Percentiles rank a stretch among this genome's conserved stretches.
Conservation (phyloP, 768 basidiomycete genomes). For the Tulasnella sp. region DNA sequence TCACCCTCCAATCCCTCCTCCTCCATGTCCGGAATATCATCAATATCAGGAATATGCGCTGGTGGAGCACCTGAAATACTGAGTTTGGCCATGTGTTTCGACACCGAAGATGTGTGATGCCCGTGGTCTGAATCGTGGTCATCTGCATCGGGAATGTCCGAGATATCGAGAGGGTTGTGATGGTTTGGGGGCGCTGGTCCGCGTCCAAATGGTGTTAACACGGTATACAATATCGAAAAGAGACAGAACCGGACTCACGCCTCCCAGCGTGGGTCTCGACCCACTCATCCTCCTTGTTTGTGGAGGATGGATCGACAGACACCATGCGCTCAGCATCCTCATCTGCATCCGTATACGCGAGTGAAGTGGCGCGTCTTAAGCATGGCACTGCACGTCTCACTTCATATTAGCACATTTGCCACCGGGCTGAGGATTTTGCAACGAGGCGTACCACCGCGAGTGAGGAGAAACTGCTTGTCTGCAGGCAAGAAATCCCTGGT, state of each 20-base stretch:
- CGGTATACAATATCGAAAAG: neutral
- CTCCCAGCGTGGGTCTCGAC: constrained; percentile 96
- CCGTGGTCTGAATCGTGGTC: constrained; percentile 42
- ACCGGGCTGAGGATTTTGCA: neutral
- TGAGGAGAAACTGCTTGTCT: constrained; percentile 97
- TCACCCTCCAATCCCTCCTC: constrained; percentile 88
- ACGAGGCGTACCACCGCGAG: constrained; percentile 62
- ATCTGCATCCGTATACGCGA: constrained; percentile 93
- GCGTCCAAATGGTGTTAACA: constrained; percentile 9
- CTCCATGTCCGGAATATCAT: constrained; percentile 99
- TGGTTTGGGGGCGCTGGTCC: constrained; percentile 16
- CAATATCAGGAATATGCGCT: constrained; percentile 85
- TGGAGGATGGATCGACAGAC: constrained; percentile 57
- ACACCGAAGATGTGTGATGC: constrained; percentile 32
- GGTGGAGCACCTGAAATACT: constrained; percentile 28
- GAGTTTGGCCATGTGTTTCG: constrained; percentile 33
- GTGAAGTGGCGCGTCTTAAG: constrained; percentile 86
- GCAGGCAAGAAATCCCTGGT: constrained; percentile 88
- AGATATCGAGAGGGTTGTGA: constrained; percentile 65
- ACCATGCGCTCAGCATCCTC: constrained; percentile 95
- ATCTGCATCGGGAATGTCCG: constrained; percentile 88
- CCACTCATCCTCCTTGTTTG: constrained; percentile 82
- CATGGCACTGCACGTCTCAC: constrained; percentile 67
- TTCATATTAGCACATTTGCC: neutral
- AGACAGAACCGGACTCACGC: constrained; percentile 38